Base-by-base conservation (phyloP, 768 basidiomycete genomes). In the Gloeopeniophorella convolvens region DNA sequence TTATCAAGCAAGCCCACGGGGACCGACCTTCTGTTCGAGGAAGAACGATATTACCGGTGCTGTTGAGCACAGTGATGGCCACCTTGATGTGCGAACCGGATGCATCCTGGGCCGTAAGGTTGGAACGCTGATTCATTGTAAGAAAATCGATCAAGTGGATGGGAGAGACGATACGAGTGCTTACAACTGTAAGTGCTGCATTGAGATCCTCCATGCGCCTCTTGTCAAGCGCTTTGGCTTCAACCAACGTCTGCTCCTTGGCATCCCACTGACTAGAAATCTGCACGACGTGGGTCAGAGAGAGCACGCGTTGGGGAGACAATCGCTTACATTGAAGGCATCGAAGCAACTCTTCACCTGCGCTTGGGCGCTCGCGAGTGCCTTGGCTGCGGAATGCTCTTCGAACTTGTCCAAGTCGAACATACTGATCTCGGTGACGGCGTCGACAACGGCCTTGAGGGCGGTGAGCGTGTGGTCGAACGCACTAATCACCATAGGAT, bases 171-270 rank as follows among this genome's bases (percentile, higher is more conserved):
- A 5, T 0, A 11, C 18, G 28, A 21, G 2, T n/a, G 23, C 51
- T 42, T 32, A 52, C 51, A 15, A 12, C 36, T n/a, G 7, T 28
- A 16, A 52, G 45, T 7, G 31, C 7, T 13, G 13, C 42, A 26
- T 52, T 52, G 33, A 52, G 39, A 26, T 35, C 26, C 9, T 41
- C 33, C 51, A 52, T 52, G 26, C 45, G 51, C 12, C 42, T 34
- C 27, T 18, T 47, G 45, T 52, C 51, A 16, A 46, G 46, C 33
- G 5, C 23, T 15, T 9, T 16, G 9, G 51, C 50, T 8, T 42
- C 39, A 3, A 13, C 7, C 24, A 51, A 16, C 11, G 42, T 11
- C 5, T 8, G 27, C 27, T 42, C 45, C 16, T 42, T 35, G 12
- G 28, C 32, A 20, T 5, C 20, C 51, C 51, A 52, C 13, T 5